Percentiles rank a stretch among this genome's conserved stretches.
These are phyloP conservation scores for Takashimella koratensis DNA, from an alignment of 1,284 basidiomycete genomes.

Conservation along the genomic window DNA sequence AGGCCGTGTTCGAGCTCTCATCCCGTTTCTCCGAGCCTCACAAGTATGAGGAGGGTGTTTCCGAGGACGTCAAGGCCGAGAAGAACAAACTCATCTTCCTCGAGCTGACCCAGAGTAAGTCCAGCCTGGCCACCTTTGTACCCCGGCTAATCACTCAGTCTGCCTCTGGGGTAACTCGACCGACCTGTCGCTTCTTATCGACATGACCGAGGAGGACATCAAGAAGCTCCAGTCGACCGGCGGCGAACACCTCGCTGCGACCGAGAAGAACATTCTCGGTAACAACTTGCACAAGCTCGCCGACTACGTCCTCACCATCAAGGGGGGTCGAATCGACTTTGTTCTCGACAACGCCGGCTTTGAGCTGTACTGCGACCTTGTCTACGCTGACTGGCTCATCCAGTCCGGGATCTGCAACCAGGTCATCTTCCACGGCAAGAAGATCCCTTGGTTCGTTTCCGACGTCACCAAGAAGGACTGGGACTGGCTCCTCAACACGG, in stretches of 20 bases:
- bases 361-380: slow-evolving; percentile 93
- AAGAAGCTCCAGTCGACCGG: slow-evolving; percentile 96
- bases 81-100: slow-evolving; percentile 87
- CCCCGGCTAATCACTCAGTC: slow-evolving; percentile 53
- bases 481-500: slow-evolving; percentile 82
- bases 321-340: slow-evolving; percentile 82
- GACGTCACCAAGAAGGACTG: slow-evolving; percentile 96
- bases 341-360: slow-evolving; percentile 64
- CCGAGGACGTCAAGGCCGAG: slow-evolving; percentile 61
- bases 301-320: slow-evolving; percentile 72
- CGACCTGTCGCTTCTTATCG: slow-evolving; percentile 90
- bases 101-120: slow-evolving; percentile 79
- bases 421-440: slow-evolving; percentile 70
- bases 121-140: slow-evolving; percentile 11
- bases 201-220: slow-evolving; percentile 99
- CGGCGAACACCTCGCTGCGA: slow-evolving; percentile 88
- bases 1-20: slow-evolving; percentile 93
- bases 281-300: slow-evolving; percentile 65
- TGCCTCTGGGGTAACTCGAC: slow-evolving; percentile 97
- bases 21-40: slow-evolving; percentile 87
- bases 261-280: slow-evolving; percentile 74
- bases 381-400: slow-evolving; percentile 81
- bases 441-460: slow-evolving; percentile 77
- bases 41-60: slow-evolving; percentile 58
- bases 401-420: slow-evolving; percentile 83